Evolutionary conservation across 768 basidiomycete genomes (phyloP).

Genomic region (Cytidiella melzeri): DNA sequence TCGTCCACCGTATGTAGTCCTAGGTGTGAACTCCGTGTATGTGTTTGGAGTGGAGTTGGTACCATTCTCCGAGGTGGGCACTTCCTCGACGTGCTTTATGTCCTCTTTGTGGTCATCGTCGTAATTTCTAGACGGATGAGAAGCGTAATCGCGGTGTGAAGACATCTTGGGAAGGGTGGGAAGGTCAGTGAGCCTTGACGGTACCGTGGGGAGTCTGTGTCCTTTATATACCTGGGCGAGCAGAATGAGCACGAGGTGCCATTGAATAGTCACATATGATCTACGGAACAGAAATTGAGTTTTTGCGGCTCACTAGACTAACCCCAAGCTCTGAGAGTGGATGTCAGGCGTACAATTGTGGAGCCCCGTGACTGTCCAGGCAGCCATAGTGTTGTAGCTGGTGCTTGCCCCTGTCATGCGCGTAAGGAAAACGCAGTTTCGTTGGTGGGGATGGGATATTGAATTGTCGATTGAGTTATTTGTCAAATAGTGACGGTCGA

Average conservation of each 20-base stretch:
- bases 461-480: no score
- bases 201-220: not conserved
- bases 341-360: not conserved
- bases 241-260: no score
- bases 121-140: not conserved
- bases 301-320: no score
- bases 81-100: conserved; percentile 2
- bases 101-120: not conserved
- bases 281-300: no score
- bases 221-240: conserved; percentile 2
- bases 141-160: conserved; percentile 3
- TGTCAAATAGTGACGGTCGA: no score
- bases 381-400: no score
- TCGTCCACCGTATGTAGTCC: not conserved
- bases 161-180: conserved; percentile 3
- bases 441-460: no score
- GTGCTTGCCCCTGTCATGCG: no score
- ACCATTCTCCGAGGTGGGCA: conserved; percentile 1
- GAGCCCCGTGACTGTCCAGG: not conserved
- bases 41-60: not conserved
- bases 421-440: no score
- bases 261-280: no score
- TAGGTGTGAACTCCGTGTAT: not conserved
- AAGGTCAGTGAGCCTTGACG: not conserved
- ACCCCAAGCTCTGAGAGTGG: not conserved